phyloP scores from a whole-genome alignment of 306 rosid genomes.

The Dalbergia cochinchinensis region DNA sequence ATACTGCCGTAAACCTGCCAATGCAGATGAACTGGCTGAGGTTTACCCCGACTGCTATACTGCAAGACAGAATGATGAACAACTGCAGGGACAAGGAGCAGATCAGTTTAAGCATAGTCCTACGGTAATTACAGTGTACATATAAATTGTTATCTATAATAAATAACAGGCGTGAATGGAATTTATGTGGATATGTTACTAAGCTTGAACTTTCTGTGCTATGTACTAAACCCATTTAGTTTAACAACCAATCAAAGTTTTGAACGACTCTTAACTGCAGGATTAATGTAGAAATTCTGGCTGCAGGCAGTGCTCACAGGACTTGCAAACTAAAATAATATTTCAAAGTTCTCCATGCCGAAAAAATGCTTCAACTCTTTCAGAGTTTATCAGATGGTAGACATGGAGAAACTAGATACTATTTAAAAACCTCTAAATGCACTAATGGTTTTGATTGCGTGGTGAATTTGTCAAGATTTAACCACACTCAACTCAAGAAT shows the following conservation, averaged over 20 bases:
- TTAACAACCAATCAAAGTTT: not conserved
- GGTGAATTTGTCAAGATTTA: not conserved
- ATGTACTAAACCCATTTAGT: not conserved
- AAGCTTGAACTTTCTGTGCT: not conserved
- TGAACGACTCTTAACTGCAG: not conserved
- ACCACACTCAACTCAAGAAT: conserved; percentile 14
- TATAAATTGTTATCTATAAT: no score
- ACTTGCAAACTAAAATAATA: not conserved
- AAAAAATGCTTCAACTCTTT: not conserved
- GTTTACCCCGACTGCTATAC: conserved; percentile 85
- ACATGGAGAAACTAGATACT: not conserved
- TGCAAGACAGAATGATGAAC: conserved; percentile 74
- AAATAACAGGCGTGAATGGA: not conserved
- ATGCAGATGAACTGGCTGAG: conserved; percentile 90
- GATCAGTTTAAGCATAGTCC: conserved; percentile 14
- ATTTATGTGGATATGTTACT: not conserved
- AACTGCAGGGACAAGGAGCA: conserved; percentile 59
- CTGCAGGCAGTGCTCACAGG: not conserved
- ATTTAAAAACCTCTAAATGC: not conserved
- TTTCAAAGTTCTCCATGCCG: not conserved
- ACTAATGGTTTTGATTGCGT: not conserved
- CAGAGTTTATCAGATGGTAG: not conserved
- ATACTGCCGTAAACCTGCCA: conserved; percentile 81
- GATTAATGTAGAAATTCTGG: not conserved
- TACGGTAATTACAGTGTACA: not conserved